Evolutionary conservation across 208 protist species (phyloP), one percentile per base, ranked within the genome.

Genomic region (Leishmania lainsoni): DNA sequence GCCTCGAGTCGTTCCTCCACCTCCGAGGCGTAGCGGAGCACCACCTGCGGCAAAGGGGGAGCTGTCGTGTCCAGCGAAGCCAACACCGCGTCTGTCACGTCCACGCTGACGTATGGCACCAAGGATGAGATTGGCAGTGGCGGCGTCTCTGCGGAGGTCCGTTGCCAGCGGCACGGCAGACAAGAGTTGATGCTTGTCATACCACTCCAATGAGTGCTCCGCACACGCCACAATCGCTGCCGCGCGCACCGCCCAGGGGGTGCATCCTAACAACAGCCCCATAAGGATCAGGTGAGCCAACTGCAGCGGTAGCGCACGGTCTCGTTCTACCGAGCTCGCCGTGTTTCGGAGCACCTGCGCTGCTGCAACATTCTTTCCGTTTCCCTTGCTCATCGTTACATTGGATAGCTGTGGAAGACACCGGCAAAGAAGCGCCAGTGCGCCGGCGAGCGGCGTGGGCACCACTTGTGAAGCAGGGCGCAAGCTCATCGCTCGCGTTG

Each of bases 231-330:
- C 74, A 63, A 87, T 76, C 54, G 86, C 83, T 42, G 78, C 83
- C 72, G 84, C 51, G 2, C 80, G 75, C 35, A 80, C 78, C 6
- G 81, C 78, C 65, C 69, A 77, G 2, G 52, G 56, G 9, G 75
- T 66, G 71, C 90, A 94, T 45, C 87, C 79, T 17, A 90, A 77
- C 75, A 94, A 63, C 20, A 85, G 81, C 3, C 92, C 92, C 45
- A 87, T 89, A 39, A 93, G 81, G n/a, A 97, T 83, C 26, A 97
- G 81, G 83, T 94, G 94, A 26, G 83, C 86, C 17, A 97, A 84
- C 80, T 97, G 91, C 83, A 97, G 71, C 16, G 87, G 88, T 8
- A 97, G 77, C 48, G 85, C 71, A 52, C 80, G 83, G 22, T 75
- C 86, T 16, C 76, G 74, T 49, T 77, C 74, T 20, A 26, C 56